Evolutionary conservation across 2,329 filamentous ascomycete species (phyloP).

Genomic region (Dryadomyces quercivorus): DNA sequence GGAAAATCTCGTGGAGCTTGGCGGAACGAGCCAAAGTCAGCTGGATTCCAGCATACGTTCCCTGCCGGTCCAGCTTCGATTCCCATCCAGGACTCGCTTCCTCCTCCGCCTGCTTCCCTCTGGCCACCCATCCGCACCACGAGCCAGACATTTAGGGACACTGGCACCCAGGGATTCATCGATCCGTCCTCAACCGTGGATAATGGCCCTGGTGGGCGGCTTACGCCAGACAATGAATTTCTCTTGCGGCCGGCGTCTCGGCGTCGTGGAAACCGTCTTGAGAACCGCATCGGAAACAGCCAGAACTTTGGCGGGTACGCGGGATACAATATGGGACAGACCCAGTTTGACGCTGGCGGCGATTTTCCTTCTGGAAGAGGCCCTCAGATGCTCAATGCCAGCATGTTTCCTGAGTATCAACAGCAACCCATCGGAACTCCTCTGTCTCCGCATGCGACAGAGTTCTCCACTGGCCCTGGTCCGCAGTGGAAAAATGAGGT

Average conservation of each 20-base stretch:
- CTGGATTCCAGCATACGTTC: constrained; percentile 20
- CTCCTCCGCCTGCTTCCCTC: constrained; percentile 22
- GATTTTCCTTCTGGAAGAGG: constrained; percentile 13
- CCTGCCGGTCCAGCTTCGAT: constrained; percentile 15
- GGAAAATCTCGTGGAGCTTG: constrained; percentile 8
- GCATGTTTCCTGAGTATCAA: constrained; percentile 36
- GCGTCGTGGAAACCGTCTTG: constrained; percentile 35
- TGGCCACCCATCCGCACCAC: constrained; percentile 34
- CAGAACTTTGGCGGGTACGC: constrained; percentile 23
- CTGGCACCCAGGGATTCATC: constrained; percentile 14
- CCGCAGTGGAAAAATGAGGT: constrained; percentile 45
- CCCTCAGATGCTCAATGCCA: constrained; percentile 22
- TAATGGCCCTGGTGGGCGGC: constrained; percentile 31
- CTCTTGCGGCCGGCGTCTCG: constrained; percentile 27
- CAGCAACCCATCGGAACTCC: constrained; percentile 50
- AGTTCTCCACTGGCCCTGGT: constrained; percentile 49
- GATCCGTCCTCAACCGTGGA: constrained; percentile 24
- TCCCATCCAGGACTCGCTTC: constrained; percentile 19
- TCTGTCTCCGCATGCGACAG: constrained; percentile 60
- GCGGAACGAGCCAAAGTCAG: constrained; percentile 25
- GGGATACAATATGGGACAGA: constrained; percentile 21
- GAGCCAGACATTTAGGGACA: constrained; percentile 29
- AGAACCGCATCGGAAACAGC: constrained; percentile 23
- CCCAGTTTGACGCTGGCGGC: constrained; percentile 16
- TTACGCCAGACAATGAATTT: constrained; percentile 36